Evolutionary conservation across 1,284 basidiomycete species (phyloP).

Genomic region (Wallemia mellicola): DNA sequence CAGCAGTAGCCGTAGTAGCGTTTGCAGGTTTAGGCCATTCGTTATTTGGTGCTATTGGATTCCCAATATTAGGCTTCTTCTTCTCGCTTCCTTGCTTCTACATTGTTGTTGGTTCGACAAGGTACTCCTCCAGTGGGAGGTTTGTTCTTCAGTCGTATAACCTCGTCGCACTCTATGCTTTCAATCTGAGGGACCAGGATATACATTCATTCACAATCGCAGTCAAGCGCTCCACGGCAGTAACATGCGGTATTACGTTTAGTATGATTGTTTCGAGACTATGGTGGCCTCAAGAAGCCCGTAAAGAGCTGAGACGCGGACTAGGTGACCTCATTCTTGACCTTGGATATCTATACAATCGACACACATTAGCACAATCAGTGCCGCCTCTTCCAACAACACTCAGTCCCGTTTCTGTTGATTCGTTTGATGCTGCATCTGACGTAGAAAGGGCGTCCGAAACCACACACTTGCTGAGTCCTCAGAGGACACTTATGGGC

Average conservation of each 20-base stretch:
- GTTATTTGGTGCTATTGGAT: conserved; percentile 40
- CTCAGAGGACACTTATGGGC: conserved; percentile 1
- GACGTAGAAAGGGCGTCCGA: conserved; percentile 1
- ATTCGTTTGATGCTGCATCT: neutral
- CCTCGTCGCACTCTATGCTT: conserved; percentile 62
- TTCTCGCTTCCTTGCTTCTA: conserved; percentile 87
- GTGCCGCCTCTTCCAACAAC: conserved; percentile 5
- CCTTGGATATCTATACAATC: conserved; percentile 47
- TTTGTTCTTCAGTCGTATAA: conserved; percentile 68
- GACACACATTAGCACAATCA: conserved; percentile 44
- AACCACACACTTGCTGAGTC: conserved; percentile 1
- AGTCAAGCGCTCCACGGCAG: conserved; percentile 40
- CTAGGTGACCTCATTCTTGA: conserved; percentile 44
- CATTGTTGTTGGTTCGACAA: conserved; percentile 47
- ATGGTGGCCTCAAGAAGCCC: conserved; percentile 84
- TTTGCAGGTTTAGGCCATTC: conserved; percentile 35
- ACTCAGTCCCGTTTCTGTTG: neutral
- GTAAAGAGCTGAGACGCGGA: conserved; percentile 51
- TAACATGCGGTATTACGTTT: conserved; percentile 68
- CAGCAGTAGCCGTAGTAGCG: conserved; percentile 35
- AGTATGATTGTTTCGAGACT: conserved; percentile 57
- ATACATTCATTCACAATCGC: conserved; percentile 42
- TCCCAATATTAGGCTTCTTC: conserved; percentile 59
- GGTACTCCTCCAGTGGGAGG: conserved; percentile 45
- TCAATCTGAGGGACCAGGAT: conserved; percentile 29